These are phyloP conservation scores for Schizophyllum amplum DNA, from an alignment of 1,284 basidiomycete species.

Conservation along the genomic window DNA sequence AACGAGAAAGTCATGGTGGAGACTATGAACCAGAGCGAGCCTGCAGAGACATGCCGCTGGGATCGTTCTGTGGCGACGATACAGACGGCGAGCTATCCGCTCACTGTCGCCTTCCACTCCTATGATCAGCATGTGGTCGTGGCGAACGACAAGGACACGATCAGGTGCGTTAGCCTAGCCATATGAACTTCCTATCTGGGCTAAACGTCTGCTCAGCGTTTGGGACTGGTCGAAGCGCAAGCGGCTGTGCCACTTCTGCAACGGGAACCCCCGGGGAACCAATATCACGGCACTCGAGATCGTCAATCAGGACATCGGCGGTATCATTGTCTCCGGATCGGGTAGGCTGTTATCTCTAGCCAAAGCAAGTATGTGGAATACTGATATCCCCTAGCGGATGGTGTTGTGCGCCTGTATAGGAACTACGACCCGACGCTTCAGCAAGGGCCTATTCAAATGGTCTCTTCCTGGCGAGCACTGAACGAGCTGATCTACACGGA, in stretches of 20 bases:
- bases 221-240: constrained; percentile 90
- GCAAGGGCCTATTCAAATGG: constrained; percentile 71
- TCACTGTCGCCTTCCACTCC: constrained; percentile 84
- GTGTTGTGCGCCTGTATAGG: constrained; percentile 85
- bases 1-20: constrained; percentile 81
- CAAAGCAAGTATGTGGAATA: constrained; percentile 2
- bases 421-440: constrained; percentile 74
- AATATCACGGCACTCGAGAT: constrained; percentile 88
- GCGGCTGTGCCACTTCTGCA: constrained; percentile 79
- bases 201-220: constrained; percentile 49
- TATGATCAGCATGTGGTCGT: constrained; percentile 87
- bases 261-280: constrained; percentile 79
- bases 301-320: constrained; percentile 94
- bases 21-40: constrained; percentile 58
- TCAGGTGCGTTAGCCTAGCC: too few relatives aligned
- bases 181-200: too few relatives aligned
- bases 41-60: constrained; percentile 76
- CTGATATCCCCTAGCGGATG: constrained; percentile 58
- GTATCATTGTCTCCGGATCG: constrained; percentile 83
- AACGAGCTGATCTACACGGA: constrained; percentile 70
- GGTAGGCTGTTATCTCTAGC: constrained; percentile 38
- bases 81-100: constrained; percentile 61
- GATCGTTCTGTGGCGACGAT: constrained; percentile 74
- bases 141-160: constrained; percentile 80
- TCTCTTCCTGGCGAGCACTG: constrained; percentile 88